phyloP scores from a whole-genome alignment of 176 grass and related monocot species.

The Rhipidocladum racemiflorum region DNA sequence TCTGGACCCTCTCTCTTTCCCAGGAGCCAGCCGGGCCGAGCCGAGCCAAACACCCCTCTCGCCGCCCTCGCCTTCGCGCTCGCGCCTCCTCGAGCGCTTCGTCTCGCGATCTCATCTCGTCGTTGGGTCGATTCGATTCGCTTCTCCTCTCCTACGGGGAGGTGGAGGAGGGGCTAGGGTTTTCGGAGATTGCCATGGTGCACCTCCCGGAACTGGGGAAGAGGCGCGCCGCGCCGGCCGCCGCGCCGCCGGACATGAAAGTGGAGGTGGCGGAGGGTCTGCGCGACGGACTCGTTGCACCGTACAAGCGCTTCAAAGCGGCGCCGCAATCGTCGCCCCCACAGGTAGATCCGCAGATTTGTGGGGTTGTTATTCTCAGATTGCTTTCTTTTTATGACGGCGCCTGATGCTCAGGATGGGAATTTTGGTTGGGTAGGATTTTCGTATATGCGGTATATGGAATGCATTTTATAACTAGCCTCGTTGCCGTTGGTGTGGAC shows the following conservation, averaged over 20 bases:
- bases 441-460: background rate
- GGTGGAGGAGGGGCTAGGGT: background rate
- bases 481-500: too few relatives aligned
- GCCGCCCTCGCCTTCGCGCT: background rate
- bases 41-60: background rate
- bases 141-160: background rate
- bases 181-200: conserved; percentile 21
- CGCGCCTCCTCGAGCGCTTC: background rate
- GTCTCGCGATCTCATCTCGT: background rate
- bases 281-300: background rate
- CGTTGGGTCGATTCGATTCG: background rate
- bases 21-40: background rate
- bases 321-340: background rate
- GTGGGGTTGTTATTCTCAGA: background rate
- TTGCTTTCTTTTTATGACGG: too few relatives aligned
- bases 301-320: conserved; percentile 9
- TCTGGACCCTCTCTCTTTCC: background rate
- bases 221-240: too few relatives aligned
- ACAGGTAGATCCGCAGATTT: background rate
- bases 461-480: too few relatives aligned
- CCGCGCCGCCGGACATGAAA: background rate
- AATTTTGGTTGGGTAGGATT: background rate
- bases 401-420: too few relatives aligned
- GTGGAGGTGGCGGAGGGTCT: background rate
- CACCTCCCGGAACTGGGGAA: background rate